phyloP scores from a whole-genome alignment of 2,329 filamentous ascomycete species.

The Catunica adiposa region DNA sequence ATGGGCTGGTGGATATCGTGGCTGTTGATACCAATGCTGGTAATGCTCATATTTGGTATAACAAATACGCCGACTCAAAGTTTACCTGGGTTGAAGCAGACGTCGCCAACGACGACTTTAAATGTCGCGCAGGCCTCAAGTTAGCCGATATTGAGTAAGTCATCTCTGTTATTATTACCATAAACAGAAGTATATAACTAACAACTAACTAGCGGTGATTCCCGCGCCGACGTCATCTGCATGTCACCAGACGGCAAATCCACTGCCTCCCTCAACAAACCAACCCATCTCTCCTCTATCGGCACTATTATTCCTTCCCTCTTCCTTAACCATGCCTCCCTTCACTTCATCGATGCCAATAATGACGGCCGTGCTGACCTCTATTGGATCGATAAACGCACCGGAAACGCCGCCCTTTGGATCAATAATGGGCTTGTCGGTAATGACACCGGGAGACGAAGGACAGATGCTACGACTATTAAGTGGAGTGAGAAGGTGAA shows the following conservation, averaged over 20 bases:
- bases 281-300: slow-evolving; percentile 15
- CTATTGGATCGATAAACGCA: slow-evolving; percentile 23
- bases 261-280: slow-evolving; percentile 17
- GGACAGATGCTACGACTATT: background rate
- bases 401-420: slow-evolving; percentile 20
- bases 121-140: slow-evolving; percentile 18
- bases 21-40: slow-evolving; percentile 12
- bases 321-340: slow-evolving; percentile 22
- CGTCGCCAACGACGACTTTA: background rate
- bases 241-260: slow-evolving; percentile 19
- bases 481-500: background rate
- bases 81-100: background rate
- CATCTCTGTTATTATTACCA: no score
- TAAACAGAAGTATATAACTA: background rate
- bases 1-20: slow-evolving; percentile 21
- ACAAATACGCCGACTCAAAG: slow-evolving; percentile 11
- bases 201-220: slow-evolving; percentile 16
- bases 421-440: slow-evolving; percentile 19
- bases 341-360: slow-evolving; percentile 25
- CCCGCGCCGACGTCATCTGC: slow-evolving; percentile 21
- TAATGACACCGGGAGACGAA: background rate
- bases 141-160: slow-evolving; percentile 21
- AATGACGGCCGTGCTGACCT: slow-evolving; percentile 23
- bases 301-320: slow-evolving; percentile 20
- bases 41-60: slow-evolving; percentile 12